A percentile compares a stretch with the other conserved stretches of the same genome.
Evolutionary conservation across 352 stramenopile species (phyloP).

Genomic region (Phytophthora pluvialis): DNA sequence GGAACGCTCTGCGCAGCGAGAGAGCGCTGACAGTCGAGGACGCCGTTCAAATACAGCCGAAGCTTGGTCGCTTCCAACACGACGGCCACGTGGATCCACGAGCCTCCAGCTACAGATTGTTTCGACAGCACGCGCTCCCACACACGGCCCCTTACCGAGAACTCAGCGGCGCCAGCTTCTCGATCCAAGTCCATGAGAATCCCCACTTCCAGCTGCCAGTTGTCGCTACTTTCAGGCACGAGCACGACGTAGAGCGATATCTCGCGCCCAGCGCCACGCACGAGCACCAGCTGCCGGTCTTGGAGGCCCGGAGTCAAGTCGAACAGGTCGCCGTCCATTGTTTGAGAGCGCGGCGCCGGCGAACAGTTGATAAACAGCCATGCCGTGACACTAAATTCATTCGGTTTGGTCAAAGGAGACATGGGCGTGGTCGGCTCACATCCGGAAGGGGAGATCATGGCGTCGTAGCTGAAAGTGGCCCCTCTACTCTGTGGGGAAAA

Average conservation of each 20-base stretch:
- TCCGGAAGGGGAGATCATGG: constrained; percentile 45
- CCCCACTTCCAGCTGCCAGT: constrained; percentile 71
- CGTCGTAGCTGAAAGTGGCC: constrained; percentile 60
- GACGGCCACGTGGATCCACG: constrained; percentile 88
- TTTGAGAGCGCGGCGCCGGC: neutral
- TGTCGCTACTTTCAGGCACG: constrained; percentile 42
- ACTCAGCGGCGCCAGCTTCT: constrained; percentile 8
- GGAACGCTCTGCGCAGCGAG: constrained; percentile 45
- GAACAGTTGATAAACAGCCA: constrained; percentile 79
- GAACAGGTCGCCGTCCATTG: neutral
- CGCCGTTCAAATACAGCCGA: constrained; percentile 91
- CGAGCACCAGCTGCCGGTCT: constrained; percentile 68
- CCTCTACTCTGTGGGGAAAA: constrained; percentile 70
- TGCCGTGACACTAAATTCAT: constrained; percentile 89
- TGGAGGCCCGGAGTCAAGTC: constrained; percentile 5
- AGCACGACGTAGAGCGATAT: constrained; percentile 70
- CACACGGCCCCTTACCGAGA: constrained; percentile 32
- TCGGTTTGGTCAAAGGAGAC: constrained; percentile 65
- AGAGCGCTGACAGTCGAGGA: constrained; percentile 83
- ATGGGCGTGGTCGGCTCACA: constrained; percentile 32
- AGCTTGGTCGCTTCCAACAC: constrained; percentile 89
- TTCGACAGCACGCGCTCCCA: constrained; percentile 82
- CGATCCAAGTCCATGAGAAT: constrained; percentile 41
- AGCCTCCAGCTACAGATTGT: constrained; percentile 55
- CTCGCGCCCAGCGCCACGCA: constrained; percentile 70